Evolutionary conservation across 1,139 yeast genomes (phyloP), one percentile per base, ranked within the genome.

Genomic region (Saccharomycopsis phalli): DNA sequence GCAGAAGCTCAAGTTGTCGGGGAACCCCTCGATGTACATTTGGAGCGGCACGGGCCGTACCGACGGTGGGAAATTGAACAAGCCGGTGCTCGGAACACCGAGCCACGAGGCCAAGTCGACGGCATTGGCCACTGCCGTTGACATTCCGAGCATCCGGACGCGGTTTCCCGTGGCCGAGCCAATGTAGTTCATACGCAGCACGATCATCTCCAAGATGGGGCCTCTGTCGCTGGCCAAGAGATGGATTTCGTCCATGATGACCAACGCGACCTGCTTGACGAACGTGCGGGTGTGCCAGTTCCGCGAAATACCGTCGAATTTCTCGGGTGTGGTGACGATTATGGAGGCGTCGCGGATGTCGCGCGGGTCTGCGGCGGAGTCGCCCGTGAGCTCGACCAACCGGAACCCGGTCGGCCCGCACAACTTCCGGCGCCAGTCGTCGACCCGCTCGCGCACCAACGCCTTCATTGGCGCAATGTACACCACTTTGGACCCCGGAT

Each of bases 381-480:
- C 99, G 64, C 99, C 99, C 1, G 98, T 91, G 52, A 91, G 66
- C 60, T 91, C 99, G 13, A 91, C 96, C 46, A 93, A 73, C 52
- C 70, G 74, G 50, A 76, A 76, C 10, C 66, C 71, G 0, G 91
- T 76, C 27, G 68, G 65, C 13, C 71, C 70, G n/a, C 41, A 16
- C 19, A 91, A 71, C 42, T 94, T 68, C 35, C 63, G 68, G 31
- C 81, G 67, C 98, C 98, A 93, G 55, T 93, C 98, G 53, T 82
- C 93, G 10, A 93, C 97, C 59, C 98, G 73, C 62, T 93, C 98
- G 48, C 96, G 69, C 2, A 93, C 98, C 56, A 93, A 71, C 0
- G 98, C 99, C 56, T 93, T 93, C 98, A 93, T 93, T 2, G 99
- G 99, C 0, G 98, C 98, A 62, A 93, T 88, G 57, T 93, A 93